Base-by-base conservation (phyloP, 176 grass and related monocot species). In the Cymbopogon citratus region DNA sequence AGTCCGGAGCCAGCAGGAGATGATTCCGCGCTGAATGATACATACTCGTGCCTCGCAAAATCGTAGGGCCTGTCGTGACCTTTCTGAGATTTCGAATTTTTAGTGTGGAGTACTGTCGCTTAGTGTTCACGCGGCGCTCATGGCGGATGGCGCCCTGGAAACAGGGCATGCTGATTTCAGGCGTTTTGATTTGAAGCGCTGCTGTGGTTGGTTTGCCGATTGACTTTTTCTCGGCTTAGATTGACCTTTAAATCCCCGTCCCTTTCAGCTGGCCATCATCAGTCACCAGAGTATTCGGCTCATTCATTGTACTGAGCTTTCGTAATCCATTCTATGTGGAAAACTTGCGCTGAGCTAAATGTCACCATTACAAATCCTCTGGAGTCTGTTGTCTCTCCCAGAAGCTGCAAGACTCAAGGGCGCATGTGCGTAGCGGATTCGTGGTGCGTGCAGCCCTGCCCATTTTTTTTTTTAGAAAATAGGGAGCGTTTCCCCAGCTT, bases 301-400 rank as follows among this genome's bases (percentile, higher is more conserved):
- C 78, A 27, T 69, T 80, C 23, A 61, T 89, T 68, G 48, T 12
- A 23, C 64, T 25, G 39, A 41, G 9, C 66, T 65, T 81, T 63
- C 41, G 28, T 12, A 3, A 44, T 71, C 38, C 66, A 49, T 63
- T 19, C 7, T 59, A 34, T 14, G 45, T 9, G 49, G 54, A 62
- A 54, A 54, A 71, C 18, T 6, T 67, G 15, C 21, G 38, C 33
- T 16, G 27, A 56, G 49, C 21, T 29, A 51, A 26, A 70, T 51
- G 71, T 63, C 63, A 19, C 81, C 7, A n/a, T 73, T 52, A 25
- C 7, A 13, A 11, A 41, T 8, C 49, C 38, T 70, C 10, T 40
- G 9, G 0, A 25, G 9, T 25, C 39, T 69, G 13, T 48, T 18
- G 41, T 49, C 25, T 73, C 14, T 48, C 7, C 13, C 10, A 4